Base-by-base conservation (phyloP, 2,329 filamentous ascomycete genomes). In the Venturia carpophila region DNA sequence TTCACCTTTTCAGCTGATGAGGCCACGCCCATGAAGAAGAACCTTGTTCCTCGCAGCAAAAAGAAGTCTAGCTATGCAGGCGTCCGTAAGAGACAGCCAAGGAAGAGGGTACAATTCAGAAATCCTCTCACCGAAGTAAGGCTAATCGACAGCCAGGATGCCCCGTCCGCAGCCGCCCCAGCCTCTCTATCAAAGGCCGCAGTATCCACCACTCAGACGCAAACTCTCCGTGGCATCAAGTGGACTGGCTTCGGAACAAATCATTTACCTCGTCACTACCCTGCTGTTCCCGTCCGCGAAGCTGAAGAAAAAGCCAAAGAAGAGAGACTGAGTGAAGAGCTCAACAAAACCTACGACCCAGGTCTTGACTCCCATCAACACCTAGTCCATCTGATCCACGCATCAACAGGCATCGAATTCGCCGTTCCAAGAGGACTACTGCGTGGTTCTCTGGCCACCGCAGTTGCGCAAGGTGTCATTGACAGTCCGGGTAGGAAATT, bases 131-230 rank as follows among this genome's bases (percentile, higher is more conserved):
- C 5, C 9, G 52, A 58, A 21, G 11, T n/a, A 37, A 34, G 52
- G 52, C 52, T 58, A 37, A 58, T 58, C 52, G 52, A 58, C 30
- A 37, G 52, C 30, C 52, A 58, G 52, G 52, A 58, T 37, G 30
- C 52, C 2, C 27, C 30, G 6, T n/a, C n/a, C 30, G 52, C 52
- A 37, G 27, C 52, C 30, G 30, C 52, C 9, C 27, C 15, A 34
- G 52, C 52, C 6, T 58, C 30, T 9, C 1, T 27, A 9, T n/a
- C 30, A 6, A 58, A 9, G 27, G 6, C 4, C 27, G 4, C 4
- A 7, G 6, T 24, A 6, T 13, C 47, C 10, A 24, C 47, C 1
- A 37, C n/a, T 37, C 52, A 58, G 27, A 37, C 30, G 30, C 52
- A 58, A 19, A 15, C 52, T 27, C 17, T 37, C 19, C 52, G 52